Conservation (phyloP, 164 flowering plant species). For the Magnolia kwangsiensis region DNA sequence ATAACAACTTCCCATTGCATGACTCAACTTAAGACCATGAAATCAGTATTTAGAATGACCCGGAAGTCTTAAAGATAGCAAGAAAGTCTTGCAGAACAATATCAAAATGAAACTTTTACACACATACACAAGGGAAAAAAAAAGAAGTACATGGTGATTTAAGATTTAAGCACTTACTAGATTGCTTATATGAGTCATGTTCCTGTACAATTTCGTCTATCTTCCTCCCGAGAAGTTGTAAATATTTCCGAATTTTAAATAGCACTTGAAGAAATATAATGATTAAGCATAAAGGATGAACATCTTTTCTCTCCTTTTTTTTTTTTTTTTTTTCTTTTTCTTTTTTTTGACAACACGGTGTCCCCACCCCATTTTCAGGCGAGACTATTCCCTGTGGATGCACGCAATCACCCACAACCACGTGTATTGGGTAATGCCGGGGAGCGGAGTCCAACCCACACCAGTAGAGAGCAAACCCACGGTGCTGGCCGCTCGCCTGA, state of each 20-base stretch:
- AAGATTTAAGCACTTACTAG: constrained; percentile 49
- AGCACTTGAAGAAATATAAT: constrained; percentile 60
- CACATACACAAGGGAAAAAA: too few species aligned
- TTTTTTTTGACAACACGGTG: too few species aligned
- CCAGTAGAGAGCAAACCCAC: too few species aligned
- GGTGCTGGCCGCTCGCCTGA: too few species aligned
- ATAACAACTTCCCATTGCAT: background rate
- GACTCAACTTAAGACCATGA: background rate
- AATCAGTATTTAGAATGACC: too few species aligned
- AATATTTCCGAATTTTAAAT: constrained; percentile 74
- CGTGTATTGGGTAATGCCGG: too few species aligned
- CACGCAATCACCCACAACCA: too few species aligned
- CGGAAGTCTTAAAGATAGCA: background rate
- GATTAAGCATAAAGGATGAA: background rate
- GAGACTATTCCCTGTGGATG: too few species aligned
- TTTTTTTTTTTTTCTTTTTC: too few species aligned
- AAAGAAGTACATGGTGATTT: background rate
- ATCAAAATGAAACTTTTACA: background rate
- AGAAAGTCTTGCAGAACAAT: background rate
- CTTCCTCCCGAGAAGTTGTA: constrained; percentile 85
- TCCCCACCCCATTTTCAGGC: too few species aligned
- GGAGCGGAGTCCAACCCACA: too few species aligned
- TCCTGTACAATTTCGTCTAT: constrained; percentile 78
- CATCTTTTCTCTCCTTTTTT: too few species aligned
- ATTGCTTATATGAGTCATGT: constrained; percentile 65